Percentiles rank a stretch among this genome's conserved stretches.
phyloP scores from a whole-genome alignment of 2,329 filamentous ascomycete species.

The Claviceps sp. region DNA sequence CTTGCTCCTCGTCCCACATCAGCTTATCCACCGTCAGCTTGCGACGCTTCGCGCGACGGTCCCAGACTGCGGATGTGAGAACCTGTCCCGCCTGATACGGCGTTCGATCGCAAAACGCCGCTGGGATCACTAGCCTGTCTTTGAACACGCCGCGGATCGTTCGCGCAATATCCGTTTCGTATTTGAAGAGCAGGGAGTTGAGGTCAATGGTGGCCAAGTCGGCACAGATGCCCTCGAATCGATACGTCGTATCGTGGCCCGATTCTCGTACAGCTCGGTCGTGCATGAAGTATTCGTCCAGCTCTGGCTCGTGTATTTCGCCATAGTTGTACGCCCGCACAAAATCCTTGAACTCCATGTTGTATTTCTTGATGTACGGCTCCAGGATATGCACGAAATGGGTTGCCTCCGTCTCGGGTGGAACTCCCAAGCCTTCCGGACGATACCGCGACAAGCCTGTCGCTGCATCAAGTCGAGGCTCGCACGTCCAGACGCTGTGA shows the following conservation, averaged over 20 bases:
- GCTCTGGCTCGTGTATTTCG: slow-evolving; percentile 64
- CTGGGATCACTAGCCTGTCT: slow-evolving; percentile 69
- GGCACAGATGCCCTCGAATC: slow-evolving; percentile 75
- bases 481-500: slow-evolving; percentile 71
- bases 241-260: slow-evolving; percentile 91
- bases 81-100: slow-evolving; percentile 50
- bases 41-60: slow-evolving; percentile 71
- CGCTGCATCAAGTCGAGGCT: slow-evolving; percentile 62
- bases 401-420: slow-evolving; percentile 77
- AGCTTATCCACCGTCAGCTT: slow-evolving; percentile 83
- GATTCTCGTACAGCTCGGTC: slow-evolving; percentile 93
- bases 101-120: slow-evolving; percentile 62
- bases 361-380: slow-evolving; percentile 73
- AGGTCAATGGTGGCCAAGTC: slow-evolving; percentile 88
- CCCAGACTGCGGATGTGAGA: slow-evolving; percentile 80
- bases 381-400: slow-evolving; percentile 76
- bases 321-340: slow-evolving; percentile 77
- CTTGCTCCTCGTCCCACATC: slow-evolving; percentile 80
- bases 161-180: slow-evolving; percentile 83
- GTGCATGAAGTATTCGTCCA: slow-evolving; percentile 92
- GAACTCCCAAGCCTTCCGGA: slow-evolving; percentile 71
- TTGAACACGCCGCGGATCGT: slow-evolving; percentile 74
- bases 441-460: slow-evolving; percentile 77
- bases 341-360: slow-evolving; percentile 71
- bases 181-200: slow-evolving; percentile 92